Percentiles rank a stretch among this genome's conserved stretches.
These are phyloP conservation scores for Clitoria ternatea DNA, from an alignment of 306 rosid species.

Conservation along the genomic window DNA sequence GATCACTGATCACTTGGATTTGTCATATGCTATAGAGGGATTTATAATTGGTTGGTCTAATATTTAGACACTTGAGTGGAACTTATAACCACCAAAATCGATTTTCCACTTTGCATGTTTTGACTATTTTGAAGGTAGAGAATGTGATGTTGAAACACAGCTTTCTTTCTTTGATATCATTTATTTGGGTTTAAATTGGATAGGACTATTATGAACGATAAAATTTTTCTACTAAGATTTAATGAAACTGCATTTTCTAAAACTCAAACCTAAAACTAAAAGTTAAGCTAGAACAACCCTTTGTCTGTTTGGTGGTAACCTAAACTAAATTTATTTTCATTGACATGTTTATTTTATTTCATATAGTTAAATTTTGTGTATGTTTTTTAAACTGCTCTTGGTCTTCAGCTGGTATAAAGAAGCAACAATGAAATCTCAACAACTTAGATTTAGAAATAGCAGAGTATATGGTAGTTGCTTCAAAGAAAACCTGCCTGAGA, in stretches of 20 bases:
- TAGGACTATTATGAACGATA: too few relatives aligned
- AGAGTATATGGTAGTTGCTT: conserved; percentile 2
- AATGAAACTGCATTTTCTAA: too few relatives aligned
- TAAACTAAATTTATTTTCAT: too few relatives aligned
- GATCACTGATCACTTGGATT: background rate
- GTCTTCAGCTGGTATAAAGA: background rate
- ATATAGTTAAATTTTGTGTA: background rate
- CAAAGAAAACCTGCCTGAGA: conserved; percentile 21
- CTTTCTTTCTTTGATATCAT: too few relatives aligned
- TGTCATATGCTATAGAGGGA: background rate
- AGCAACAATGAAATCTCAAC: conserved; percentile 18
- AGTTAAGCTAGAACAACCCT: too few relatives aligned
- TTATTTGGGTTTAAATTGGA: too few relatives aligned
- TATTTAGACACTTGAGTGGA: conserved; percentile 15
- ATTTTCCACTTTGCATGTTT: conserved; percentile 15
- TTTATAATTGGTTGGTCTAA: conserved; percentile 21
- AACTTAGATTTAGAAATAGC: background rate
- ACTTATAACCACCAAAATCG: conserved; percentile 10
- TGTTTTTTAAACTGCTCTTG: background rate
- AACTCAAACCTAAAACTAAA: too few relatives aligned
- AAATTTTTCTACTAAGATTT: too few relatives aligned
- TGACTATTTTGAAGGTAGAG: conserved; percentile 4
- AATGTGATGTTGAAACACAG: background rate
- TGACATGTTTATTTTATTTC: too few relatives aligned
- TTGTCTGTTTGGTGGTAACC: too few relatives aligned